A percentile compares a stretch with the other conserved stretches of the same genome.
These are phyloP conservation scores for Microcyclospora pomicola DNA, from an alignment of 2,329 filamentous ascomycete genomes.

Conservation along the genomic window DNA sequence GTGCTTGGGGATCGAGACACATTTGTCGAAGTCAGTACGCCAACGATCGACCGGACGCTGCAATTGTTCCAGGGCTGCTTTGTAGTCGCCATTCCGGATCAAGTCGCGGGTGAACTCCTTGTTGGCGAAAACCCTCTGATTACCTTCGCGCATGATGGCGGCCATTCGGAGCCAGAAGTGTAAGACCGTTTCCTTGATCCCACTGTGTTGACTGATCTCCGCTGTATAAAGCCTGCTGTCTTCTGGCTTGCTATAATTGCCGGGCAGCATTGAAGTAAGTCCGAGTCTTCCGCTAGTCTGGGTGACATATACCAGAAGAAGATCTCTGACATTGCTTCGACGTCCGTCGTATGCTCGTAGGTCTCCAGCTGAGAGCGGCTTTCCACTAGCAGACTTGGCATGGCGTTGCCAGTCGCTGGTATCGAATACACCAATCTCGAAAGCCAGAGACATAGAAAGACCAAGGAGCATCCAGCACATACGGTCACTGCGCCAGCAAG, in stretches of 20 bases:
- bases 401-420: constrained; percentile 48
- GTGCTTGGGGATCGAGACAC: constrained; percentile 35
- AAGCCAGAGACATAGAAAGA: constrained; percentile 76
- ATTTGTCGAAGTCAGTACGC: constrained; percentile 70
- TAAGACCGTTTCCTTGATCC: constrained; percentile 41
- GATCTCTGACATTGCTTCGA: constrained; percentile 65
- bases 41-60: constrained; percentile 65
- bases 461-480: constrained; percentile 98
- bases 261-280: constrained; percentile 83
- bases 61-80: constrained; percentile 66
- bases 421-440: constrained; percentile 92
- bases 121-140: constrained; percentile 76
- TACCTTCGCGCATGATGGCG: constrained; percentile 80
- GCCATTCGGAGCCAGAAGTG: constrained; percentile 93
- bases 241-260: constrained; percentile 24
- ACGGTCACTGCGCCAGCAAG: constrained; percentile 76
- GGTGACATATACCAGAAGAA: constrained; percentile 81
- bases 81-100: constrained; percentile 75
- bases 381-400: constrained; percentile 37
- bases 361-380: constrained; percentile 33
- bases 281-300: constrained; percentile 88
- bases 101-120: constrained; percentile 78
- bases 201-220: constrained; percentile 15
- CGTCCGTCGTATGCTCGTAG: constrained; percentile 66
- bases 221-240: constrained; percentile 20